A percentile compares a stretch with the other conserved stretches of the same genome.
These are phyloP conservation scores for Pleurotus pulmonarius DNA, from an alignment of 768 basidiomycete genomes.

Conservation along the genomic window DNA sequence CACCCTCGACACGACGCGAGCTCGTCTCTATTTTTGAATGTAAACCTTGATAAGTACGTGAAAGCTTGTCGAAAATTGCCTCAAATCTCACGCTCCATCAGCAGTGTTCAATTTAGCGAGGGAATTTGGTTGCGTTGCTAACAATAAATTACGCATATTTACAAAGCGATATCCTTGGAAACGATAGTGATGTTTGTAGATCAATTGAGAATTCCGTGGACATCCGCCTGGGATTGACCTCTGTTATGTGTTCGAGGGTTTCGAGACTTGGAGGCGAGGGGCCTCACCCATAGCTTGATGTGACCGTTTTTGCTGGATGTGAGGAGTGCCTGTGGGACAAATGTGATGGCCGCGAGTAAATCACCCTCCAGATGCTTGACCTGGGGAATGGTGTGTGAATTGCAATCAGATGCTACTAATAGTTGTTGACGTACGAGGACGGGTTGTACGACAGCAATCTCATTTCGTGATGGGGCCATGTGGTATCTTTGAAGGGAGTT, in stretches of 20 bases:
- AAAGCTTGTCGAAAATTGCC: too few species aligned
- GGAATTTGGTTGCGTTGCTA: background rate
- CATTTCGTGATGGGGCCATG: conserved; percentile 85
- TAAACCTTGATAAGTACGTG: too few species aligned
- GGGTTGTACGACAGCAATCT: conserved; percentile 87
- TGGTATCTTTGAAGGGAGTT: conserved; percentile 60
- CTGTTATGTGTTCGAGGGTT: conserved; percentile 21
- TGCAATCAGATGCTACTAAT: background rate
- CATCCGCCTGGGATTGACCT: conserved; percentile 6
- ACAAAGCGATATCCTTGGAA: too few species aligned
- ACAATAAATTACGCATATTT: conserved; percentile 1
- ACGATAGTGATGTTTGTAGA: too few species aligned
- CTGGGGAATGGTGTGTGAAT: conserved; percentile 30
- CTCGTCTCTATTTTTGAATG: too few species aligned
- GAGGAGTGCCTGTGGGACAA: conserved; percentile 74
- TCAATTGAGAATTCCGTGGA: background rate
- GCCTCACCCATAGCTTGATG: conserved; percentile 83
- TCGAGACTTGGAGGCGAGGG: conserved; percentile 48
- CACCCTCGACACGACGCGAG: too few species aligned
- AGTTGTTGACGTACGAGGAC: conserved; percentile 58
- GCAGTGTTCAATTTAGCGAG: too few species aligned
- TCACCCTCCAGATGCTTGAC: conserved; percentile 81
- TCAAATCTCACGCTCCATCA: too few species aligned
- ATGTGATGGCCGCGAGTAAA: conserved; percentile 67
- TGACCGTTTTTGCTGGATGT: conserved; percentile 76